phyloP scores from a whole-genome alignment of 805 yeast genomes.

The Isabelozyma gotoi region DNA sequence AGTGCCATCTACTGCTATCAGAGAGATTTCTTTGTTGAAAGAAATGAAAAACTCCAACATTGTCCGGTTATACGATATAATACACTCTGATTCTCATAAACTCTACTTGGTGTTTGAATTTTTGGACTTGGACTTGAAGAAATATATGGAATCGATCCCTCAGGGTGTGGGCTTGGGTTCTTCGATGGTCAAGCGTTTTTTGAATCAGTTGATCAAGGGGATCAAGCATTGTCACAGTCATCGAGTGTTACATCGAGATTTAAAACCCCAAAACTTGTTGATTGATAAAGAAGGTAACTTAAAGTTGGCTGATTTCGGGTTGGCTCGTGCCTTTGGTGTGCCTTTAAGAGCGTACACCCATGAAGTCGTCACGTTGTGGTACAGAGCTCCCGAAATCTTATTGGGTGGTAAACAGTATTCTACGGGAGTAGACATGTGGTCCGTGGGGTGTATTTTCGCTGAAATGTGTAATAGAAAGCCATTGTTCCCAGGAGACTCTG shows the following conservation, averaged over 20 bases:
- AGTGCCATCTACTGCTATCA: conserved; percentile 95
- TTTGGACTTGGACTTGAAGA: conserved; percentile 90
- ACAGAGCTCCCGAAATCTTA: conserved; percentile 92
- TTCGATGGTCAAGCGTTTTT: conserved; percentile 87
- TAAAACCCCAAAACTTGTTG: conserved; percentile 93
- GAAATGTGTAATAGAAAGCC: conserved; percentile 97
- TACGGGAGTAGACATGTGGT: conserved; percentile 99
- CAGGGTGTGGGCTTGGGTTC: conserved; percentile 87
- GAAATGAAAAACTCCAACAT: conserved; percentile 93
- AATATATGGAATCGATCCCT: conserved; percentile 94
- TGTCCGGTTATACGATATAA: conserved; percentile 87
- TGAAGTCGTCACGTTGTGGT: conserved; percentile 98
- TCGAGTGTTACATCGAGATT: conserved; percentile 90
- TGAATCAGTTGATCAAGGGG: conserved; percentile 90
- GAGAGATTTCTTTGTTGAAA: conserved; percentile 92
- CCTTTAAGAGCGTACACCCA: conserved; percentile 96
- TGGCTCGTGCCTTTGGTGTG: conserved; percentile 96
- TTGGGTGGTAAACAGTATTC: conserved; percentile 96
- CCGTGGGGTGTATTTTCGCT: conserved; percentile 95
- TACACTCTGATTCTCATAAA: conserved; percentile 91
- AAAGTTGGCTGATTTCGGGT: conserved; percentile 78
- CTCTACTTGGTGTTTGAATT: conserved; percentile 91
- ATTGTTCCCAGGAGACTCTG: conserved; percentile 95
- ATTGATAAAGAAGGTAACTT: conserved; percentile 95
- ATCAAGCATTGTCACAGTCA: conserved; percentile 92